phyloP scores from a whole-genome alignment of 768 basidiomycete genomes.

The Clitopilus hobsonii region DNA sequence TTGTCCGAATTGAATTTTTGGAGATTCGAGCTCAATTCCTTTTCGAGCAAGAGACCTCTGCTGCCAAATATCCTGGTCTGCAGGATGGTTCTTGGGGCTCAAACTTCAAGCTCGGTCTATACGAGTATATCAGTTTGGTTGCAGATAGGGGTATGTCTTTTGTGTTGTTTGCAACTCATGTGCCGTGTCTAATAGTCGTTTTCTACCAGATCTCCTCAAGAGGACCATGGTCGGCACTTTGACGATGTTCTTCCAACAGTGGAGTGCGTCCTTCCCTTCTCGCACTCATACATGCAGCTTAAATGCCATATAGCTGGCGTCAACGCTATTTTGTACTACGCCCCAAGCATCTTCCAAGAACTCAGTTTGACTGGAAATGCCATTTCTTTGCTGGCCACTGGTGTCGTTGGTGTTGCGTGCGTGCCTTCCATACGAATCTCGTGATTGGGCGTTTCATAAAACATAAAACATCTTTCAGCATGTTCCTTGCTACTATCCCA shows the following conservation, averaged over 20 bases:
- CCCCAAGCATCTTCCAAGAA: slow-evolving; percentile 60
- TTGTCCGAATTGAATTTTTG: slow-evolving; percentile 73
- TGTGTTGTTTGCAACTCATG: background rate
- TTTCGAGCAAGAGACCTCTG: slow-evolving; percentile 64
- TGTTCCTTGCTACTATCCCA: slow-evolving; percentile 76
- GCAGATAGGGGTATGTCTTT: slow-evolving; percentile 35
- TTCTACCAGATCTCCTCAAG: slow-evolving; percentile 45
- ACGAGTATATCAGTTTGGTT: slow-evolving; percentile 60
- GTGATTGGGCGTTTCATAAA: background rate
- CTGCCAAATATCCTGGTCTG: slow-evolving; percentile 52
- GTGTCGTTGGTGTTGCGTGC: slow-evolving; percentile 77
- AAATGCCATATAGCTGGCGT: slow-evolving; percentile 39
- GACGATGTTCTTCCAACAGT: slow-evolving; percentile 81
- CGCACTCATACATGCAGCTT: background rate
- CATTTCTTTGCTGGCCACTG: slow-evolving; percentile 46
- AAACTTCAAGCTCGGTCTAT: slow-evolving; percentile 56
- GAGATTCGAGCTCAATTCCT: slow-evolving; percentile 73
- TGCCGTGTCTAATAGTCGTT: background rate
- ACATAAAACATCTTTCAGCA: slow-evolving; percentile 30
- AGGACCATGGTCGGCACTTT: slow-evolving; percentile 60
- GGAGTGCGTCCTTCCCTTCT: slow-evolving; percentile 38
- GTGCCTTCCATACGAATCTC: slow-evolving; percentile 13
- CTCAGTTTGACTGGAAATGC: slow-evolving; percentile 62
- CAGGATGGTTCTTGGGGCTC: slow-evolving; percentile 58
- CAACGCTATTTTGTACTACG: slow-evolving; percentile 75